Evolutionary conservation across 148 eudicot genomes (phyloP), one percentile per base, ranked within the genome.

Genomic region (Polygonum aviculare): DNA sequence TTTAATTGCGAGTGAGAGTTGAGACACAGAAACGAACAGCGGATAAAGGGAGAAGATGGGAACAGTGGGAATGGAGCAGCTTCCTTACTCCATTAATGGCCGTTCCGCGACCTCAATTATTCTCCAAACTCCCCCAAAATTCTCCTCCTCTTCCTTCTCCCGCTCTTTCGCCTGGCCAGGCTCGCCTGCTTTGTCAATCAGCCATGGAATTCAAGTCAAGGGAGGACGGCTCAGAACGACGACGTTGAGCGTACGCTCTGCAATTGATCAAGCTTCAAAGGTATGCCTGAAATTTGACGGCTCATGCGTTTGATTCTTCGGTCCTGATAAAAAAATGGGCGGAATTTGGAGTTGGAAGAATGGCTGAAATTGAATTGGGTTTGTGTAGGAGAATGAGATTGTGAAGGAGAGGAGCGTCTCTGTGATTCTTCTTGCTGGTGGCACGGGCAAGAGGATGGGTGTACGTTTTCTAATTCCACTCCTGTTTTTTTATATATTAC

Each of bases 381-480:
- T 74, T 78, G 22, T 52, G 65, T 85, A 90, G 98, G 81, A 75
- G 60, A 69, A 82, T 83, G 86, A 74, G 12, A 65, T 45, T 79
- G 92, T 92, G 78, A 85, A 88, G 84, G 92, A 88, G 84, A 92
- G 79, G 75, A 89, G 97, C 75, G 97, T 92, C 7, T 92, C 97
- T 31, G 96, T 92, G 35, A 84, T 95, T 80, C 93, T 95, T 74
- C 89, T 95, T 62, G 98, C 97, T 79, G 97, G 97, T 79, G 98
- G 98, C 45, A 89, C 85, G 81, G 98, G 97, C 57, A 92, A 85
- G 79, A 83, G 98, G 79, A 92, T 95, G 97, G 98, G 97, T 14
- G 97, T 92, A 88, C 72, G 93, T 82, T 48, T 81, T 47, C 57
- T 50, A 12, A 62, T 62, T 21, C 16, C 11, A 75, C 21, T 78